Base-by-base conservation (phyloP, 1,284 basidiomycete genomes). In the Anthracocystis panici-leucophaei region DNA sequence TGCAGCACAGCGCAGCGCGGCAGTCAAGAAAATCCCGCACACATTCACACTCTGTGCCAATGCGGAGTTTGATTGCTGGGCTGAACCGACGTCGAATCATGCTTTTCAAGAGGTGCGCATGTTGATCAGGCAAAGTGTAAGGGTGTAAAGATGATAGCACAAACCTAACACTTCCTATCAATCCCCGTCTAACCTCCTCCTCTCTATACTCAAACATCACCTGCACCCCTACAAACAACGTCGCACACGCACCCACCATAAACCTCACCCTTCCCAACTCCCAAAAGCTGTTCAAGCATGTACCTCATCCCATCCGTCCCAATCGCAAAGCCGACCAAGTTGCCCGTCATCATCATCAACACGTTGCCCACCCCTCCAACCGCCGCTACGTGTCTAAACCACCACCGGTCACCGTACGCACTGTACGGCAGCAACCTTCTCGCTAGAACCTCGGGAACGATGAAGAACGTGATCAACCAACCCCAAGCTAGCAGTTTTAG, bases 281-380 rank as follows among this genome's bases (percentile, higher is more conserved):
- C 90, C 41, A 91, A 85, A 31, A 98, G 86, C 84, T 92, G 88
- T 5, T 86, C 73, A 12, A 91, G 84, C 85, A 98, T 90, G 82
- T 92, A 91, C 62, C 87, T 85, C 53, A 92, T 89, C 0, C 95
- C 95, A 12, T 97, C 93, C 0, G 90, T 87, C 2, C 96, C 96
- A 45, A 98, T 89, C 14, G 95, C 95, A 82, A 99, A 98, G 0
- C 97, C 96, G 2, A 99, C 92, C 6, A 99, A 89, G 84, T 99
- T 99, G 35, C 94, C 96, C 0, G 89, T 86, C 90, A 95, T 92
- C 94, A 99, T 94, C 87, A 94, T 90, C 42, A 97, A 84, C 27
- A 95, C 89, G 84, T 98, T 99, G 76, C 90, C 83, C 6, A 95
- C 92, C 0, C 91, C 95, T 3, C 96, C 96, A 0, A 91, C 57